A percentile compares a stretch with the other conserved stretches of the same genome.
Conservation (phyloP, 1,284 basidiomycete species). For the Trichosporon faecale region DNA sequence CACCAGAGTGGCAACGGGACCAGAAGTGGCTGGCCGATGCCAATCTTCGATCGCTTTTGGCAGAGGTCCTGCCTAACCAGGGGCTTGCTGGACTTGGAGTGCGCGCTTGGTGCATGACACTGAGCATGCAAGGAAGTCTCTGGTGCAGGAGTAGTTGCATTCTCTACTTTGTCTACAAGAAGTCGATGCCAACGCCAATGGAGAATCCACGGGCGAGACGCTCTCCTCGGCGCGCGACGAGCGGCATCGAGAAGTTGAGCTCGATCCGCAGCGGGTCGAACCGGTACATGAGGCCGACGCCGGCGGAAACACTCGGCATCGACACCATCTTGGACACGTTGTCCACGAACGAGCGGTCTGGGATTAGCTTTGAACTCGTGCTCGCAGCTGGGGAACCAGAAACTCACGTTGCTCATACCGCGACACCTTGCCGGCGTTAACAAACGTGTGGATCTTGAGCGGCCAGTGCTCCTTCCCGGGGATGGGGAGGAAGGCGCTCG, state of each 20-base stretch:
- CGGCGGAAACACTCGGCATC: constrained; percentile 62
- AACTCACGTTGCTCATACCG: constrained; percentile 61
- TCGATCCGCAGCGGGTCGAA: constrained; percentile 60
- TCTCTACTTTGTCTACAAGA: constrained; percentile 46
- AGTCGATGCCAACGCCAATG: constrained; percentile 88
- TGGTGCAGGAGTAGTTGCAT: constrained; percentile 15
- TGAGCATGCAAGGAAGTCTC: background rate
- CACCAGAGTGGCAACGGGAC: constrained; percentile 6
- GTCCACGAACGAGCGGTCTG: constrained; percentile 48
- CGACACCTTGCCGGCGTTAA: constrained; percentile 83
- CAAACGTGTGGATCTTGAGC: constrained; percentile 75
- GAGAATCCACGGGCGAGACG: constrained; percentile 76
- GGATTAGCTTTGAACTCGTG: constrained; percentile 5
- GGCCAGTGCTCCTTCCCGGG: constrained; percentile 82
- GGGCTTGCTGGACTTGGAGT: no score
- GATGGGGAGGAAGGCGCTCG: constrained; percentile 75
- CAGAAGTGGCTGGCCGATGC: background rate
- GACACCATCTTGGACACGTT: constrained; percentile 51
- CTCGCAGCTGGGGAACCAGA: background rate
- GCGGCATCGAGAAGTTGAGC: constrained; percentile 85
- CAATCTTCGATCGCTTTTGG: background rate
- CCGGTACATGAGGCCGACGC: constrained; percentile 85
- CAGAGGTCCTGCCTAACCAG: no score
- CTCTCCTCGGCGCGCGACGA: constrained; percentile 75
- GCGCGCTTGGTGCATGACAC: no score